These are phyloP conservation scores for Fusarium sp. DNA, from an alignment of 2,329 filamentous ascomycete species.

Conservation along the genomic window DNA sequence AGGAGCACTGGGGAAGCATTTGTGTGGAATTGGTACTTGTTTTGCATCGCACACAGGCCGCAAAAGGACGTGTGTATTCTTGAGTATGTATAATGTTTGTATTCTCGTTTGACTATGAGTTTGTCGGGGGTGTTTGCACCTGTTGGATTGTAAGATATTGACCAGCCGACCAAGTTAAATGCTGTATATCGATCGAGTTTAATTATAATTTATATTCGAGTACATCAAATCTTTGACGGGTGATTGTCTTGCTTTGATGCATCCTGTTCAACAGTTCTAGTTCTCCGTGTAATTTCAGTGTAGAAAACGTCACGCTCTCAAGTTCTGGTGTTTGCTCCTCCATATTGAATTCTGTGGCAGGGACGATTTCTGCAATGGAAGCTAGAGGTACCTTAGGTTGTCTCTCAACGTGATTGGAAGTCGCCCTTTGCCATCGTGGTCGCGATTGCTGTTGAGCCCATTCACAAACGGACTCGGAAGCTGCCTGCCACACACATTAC, in stretches of 20 bases:
- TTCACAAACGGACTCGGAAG: conserved; percentile 1
- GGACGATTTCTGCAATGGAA: too few species aligned
- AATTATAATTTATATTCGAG: background rate
- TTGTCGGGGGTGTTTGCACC: conserved; percentile 15
- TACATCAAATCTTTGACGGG: background rate
- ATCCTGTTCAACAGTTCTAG: background rate
- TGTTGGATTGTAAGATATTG: conserved; percentile 21
- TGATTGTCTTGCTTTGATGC: background rate
- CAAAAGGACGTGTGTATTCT: conserved; percentile 15
- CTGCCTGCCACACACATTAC: background rate
- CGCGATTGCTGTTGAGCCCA: conserved; percentile 3
- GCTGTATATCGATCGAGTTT: conserved; percentile 14
- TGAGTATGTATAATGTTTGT: conserved; percentile 44
- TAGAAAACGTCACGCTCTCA: background rate
- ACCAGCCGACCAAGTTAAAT: conserved; percentile 5
- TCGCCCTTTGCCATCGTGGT: background rate
- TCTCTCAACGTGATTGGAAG: background rate
- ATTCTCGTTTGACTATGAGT: conserved; percentile 29
- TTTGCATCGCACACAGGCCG: conserved; percentile 21
- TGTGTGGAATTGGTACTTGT: conserved; percentile 7
- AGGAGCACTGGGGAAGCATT: conserved; percentile 21
- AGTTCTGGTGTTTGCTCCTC: background rate
- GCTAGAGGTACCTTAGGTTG: too few species aligned
- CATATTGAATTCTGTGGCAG: background rate
- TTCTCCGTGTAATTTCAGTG: background rate